Conservation (phyloP, 164 flowering plant genomes). For the Berberis thunbergii region DNA sequence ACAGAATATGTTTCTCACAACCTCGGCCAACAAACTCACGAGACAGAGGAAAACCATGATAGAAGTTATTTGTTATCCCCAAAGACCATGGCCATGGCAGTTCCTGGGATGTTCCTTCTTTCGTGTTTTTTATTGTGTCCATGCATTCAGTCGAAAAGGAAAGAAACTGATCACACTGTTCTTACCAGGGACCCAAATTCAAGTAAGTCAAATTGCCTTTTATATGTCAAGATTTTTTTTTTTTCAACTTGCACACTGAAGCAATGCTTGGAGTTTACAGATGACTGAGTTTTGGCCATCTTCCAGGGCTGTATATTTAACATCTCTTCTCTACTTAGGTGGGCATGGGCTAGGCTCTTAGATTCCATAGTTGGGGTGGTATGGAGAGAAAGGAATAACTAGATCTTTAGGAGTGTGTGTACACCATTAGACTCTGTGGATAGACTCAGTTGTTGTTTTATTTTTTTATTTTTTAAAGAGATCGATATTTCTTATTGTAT, state of each 20-base stretch:
- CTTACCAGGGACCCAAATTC: conserved; percentile 47
- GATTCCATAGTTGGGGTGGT: too few relatives aligned
- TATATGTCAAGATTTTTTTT: neutral
- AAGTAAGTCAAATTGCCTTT: conserved; percentile 38
- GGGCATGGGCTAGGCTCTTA: too few relatives aligned
- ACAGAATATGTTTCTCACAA: conserved; percentile 10
- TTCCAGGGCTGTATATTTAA: too few relatives aligned
- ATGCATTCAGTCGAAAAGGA: conserved; percentile 50
- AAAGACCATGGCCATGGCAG: conserved; percentile 34
- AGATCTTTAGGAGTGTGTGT: too few relatives aligned
- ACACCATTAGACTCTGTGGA: too few relatives aligned
- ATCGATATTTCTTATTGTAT: too few relatives aligned
- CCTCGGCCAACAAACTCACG: conserved; percentile 4
- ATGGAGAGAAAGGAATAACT: too few relatives aligned
- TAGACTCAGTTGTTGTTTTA: too few relatives aligned
- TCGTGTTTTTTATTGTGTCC: conserved; percentile 57
- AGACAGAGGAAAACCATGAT: conserved; percentile 13
- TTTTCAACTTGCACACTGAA: neutral
- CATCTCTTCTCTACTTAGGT: too few relatives aligned
- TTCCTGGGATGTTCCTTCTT: conserved; percentile 39
- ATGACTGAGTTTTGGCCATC: too few relatives aligned
- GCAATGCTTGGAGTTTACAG: conserved; percentile 20
- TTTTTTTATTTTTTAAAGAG: too few relatives aligned
- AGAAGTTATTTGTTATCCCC: conserved; percentile 12
- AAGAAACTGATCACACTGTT: conserved; percentile 29